Evolutionary conservation across 176 grass and related monocot species (phyloP), one percentile per base, ranked within the genome.

Genomic region (Thalia dealbata): DNA sequence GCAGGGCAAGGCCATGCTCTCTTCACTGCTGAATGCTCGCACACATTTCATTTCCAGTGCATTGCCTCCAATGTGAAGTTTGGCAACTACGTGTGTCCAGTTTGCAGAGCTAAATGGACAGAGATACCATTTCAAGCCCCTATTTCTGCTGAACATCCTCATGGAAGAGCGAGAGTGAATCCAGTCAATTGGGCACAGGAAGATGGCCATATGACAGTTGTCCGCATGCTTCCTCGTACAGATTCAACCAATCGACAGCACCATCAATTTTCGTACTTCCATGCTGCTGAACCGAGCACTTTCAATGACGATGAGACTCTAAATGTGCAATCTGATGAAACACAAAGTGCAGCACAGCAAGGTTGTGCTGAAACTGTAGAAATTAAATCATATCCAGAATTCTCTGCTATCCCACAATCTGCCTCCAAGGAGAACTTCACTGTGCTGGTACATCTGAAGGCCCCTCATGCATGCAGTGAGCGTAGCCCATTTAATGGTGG

Each of bases 1-100:
- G 76, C 82, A 27, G 93, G 93, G 27, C 83, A 79, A 27, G 93
- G 93, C 25, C 87, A 90, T 65, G 93, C 89, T 48, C 81, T 97
- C 26, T 97, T 97, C 73, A 96, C 92, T 42, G 92, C 92, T 14
- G 92, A 96, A 77, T 96, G 92, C 75, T 92, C 92, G 14, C 93
- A 97, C 42, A 87, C 81, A 78, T 97, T 97, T 32, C 93, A 97
- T 73, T 97, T 97, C 78, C 89, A 92, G 18, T 97, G 93, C 63
- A 97, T 97, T 24, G 78, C 93, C 13, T 90, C 89, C 19, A 97
- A 92, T 76, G 93, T 92, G 62, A 97, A 87, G 76, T 85, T 92
- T 59, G 93, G 93, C 62, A 97, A 92, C 59, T 76, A 88, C 87
- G 76, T 88, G 38, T 97, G 93, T 51, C 93, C 93, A 32, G 50